Percentiles rank a stretch among this genome's conserved stretches.
Conservation (phyloP, 257 asterid species). For the Nicotiana undulata region DNA sequence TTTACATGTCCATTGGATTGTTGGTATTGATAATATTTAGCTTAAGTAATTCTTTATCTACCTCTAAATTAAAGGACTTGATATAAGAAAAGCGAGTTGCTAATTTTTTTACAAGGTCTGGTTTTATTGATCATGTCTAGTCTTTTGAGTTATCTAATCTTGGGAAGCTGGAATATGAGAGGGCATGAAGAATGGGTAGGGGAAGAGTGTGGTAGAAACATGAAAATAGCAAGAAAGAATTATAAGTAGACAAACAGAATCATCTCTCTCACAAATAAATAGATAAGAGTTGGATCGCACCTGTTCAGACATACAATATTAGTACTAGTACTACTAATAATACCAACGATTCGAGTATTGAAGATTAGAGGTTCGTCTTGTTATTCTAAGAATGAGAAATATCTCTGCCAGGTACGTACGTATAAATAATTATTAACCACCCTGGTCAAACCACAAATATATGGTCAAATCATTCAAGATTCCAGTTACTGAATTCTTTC, state of each 20-base stretch:
- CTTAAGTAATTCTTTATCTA: no score
- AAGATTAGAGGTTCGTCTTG: not conserved
- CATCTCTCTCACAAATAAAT: not conserved
- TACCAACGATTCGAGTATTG: not conserved
- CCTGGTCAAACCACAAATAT: no score
- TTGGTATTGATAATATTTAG: no score
- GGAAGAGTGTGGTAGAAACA: not conserved
- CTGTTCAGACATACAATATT: not conserved
- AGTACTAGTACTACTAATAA: no score
- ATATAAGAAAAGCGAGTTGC: no score
- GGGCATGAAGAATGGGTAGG: not conserved
- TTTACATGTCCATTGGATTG: not conserved
- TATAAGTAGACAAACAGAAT: conserved; percentile 14
- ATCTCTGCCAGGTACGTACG: not conserved
- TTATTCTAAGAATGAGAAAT: not conserved
- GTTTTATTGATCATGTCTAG: not conserved
- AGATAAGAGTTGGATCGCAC: not conserved
- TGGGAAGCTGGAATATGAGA: not conserved
- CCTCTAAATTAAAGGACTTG: no score
- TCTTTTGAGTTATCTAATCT: not conserved
- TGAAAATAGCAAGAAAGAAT: not conserved
- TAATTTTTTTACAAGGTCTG: not conserved
- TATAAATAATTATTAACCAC: no score
- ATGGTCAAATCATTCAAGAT: no score
- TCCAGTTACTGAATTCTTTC: no score